Conservation (phyloP, 495 filamentous ascomycete species). For the Pyrenopolyporus hunteri region DNA sequence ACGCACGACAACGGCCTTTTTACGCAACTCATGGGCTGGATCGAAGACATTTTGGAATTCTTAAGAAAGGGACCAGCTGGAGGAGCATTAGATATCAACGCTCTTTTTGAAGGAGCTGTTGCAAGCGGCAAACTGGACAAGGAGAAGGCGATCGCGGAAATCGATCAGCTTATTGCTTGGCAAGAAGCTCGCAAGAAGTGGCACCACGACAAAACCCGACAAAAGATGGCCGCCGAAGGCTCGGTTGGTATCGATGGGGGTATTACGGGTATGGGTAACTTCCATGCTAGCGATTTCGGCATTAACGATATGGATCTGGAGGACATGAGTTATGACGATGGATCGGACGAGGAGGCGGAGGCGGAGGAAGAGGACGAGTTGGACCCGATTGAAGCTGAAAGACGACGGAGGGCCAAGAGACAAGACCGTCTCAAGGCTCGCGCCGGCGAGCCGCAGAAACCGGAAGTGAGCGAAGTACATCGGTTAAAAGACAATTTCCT, state of each 20-base stretch:
- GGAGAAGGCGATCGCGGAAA: slow-evolving; percentile 74
- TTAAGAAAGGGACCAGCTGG: slow-evolving; percentile 81
- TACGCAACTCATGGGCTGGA: slow-evolving; percentile 93
- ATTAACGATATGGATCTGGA: slow-evolving; percentile 85
- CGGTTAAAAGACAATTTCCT: slow-evolving; percentile 81
- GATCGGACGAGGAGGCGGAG: slow-evolving; percentile 72
- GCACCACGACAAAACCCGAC: slow-evolving; percentile 95
- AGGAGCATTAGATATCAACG: slow-evolving; percentile 89
- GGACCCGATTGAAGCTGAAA: slow-evolving; percentile 87
- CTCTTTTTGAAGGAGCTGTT: slow-evolving; percentile 79
- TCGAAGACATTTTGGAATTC: slow-evolving; percentile 96
- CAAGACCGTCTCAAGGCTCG: slow-evolving; percentile 80
- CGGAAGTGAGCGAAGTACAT: slow-evolving; percentile 74
- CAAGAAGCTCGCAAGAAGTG: slow-evolving; percentile 93
- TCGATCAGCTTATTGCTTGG: slow-evolving; percentile 86
- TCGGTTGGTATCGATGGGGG: slow-evolving; percentile 45
- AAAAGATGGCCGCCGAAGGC: slow-evolving; percentile 95
- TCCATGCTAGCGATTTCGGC: slow-evolving; percentile 84
- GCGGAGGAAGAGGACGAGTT: slow-evolving; percentile 76
- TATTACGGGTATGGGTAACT: slow-evolving; percentile 58
- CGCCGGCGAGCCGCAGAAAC: slow-evolving; percentile 91
- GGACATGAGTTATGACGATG: slow-evolving; percentile 78
- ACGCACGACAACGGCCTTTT: slow-evolving; percentile 98
- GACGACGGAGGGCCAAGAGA: slow-evolving; percentile 71
- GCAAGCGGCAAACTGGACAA: slow-evolving; percentile 70